Evolutionary conservation across 2,329 filamentous ascomycete species (phyloP).

Genomic region (Pyrenophora teres): DNA sequence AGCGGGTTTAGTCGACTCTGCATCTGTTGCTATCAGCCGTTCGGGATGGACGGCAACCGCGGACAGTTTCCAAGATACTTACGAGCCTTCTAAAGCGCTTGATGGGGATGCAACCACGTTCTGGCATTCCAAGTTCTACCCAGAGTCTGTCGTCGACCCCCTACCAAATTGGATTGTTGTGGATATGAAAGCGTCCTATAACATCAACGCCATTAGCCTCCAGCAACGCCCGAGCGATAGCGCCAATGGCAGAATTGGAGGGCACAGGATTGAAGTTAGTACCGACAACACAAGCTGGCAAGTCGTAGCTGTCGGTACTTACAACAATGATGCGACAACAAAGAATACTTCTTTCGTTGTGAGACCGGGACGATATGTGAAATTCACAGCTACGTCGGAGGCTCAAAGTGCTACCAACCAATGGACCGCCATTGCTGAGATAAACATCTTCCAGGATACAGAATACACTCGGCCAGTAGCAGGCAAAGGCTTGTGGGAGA

Average conservation of each 20-base stretch:
- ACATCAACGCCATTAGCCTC: slow-evolving; percentile 41
- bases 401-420: slow-evolving; percentile 25
- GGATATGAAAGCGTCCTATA: slow-evolving; percentile 38
- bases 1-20: slow-evolving; percentile 8
- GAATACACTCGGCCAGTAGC: slow-evolving; percentile 20
- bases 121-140: slow-evolving; percentile 43
- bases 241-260: slow-evolving; percentile 45
- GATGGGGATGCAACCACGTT: slow-evolving; percentile 39
- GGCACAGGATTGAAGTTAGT: slow-evolving; percentile 41
- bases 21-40: slow-evolving; percentile 24
- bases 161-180: slow-evolving; percentile 42
- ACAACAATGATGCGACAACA: slow-evolving; percentile 27
- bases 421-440: slow-evolving; percentile 30
- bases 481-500: slow-evolving; percentile 31
- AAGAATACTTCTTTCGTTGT: slow-evolving; percentile 33
- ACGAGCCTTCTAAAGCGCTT: slow-evolving; percentile 33
- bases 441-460: slow-evolving; percentile 33
- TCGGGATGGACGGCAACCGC: slow-evolving; percentile 34
- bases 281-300: slow-evolving; percentile 36
- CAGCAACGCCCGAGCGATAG: slow-evolving; percentile 40
- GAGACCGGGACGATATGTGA: slow-evolving; percentile 28
- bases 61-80: slow-evolving; percentile 30
- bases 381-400: slow-evolving; percentile 31
- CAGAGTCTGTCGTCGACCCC: slow-evolving; percentile 13
- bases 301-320: slow-evolving; percentile 31